Percentiles rank a stretch among this genome's conserved stretches.
phyloP scores from a whole-genome alignment of 2,329 filamentous ascomycete genomes.

The Colletotrichum costaricense region DNA sequence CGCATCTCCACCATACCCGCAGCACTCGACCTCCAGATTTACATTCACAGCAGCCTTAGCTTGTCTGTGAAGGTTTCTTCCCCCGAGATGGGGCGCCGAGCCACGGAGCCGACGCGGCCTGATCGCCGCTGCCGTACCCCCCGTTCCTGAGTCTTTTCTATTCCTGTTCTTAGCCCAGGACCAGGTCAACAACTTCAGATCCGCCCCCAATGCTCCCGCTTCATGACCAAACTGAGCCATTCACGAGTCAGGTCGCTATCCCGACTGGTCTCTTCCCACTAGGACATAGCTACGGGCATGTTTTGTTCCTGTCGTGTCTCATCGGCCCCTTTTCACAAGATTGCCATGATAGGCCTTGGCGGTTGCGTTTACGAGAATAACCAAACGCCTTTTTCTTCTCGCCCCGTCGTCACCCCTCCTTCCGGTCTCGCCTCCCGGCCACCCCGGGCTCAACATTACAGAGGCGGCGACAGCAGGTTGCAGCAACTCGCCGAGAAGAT shows the following conservation, averaged over 20 bases:
- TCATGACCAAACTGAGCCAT: not conserved
- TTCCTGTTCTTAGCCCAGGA: not conserved
- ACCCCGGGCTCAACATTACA: not conserved
- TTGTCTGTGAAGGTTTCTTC: not conserved
- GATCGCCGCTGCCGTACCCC: conserved; percentile 1
- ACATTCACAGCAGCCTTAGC: not conserved
- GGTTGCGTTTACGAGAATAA: conserved; percentile 22
- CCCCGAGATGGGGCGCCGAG: conserved; percentile 11
- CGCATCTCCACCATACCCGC: not conserved
- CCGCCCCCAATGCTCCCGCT: not conserved
- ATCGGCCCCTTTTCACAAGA: not conserved
- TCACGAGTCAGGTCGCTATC: not conserved
- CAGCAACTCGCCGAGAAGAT: not conserved
- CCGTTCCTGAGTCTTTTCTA: not conserved
- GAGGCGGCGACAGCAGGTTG: not conserved
- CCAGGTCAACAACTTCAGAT: not conserved
- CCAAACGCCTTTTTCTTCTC: not conserved
- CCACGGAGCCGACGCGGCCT: conserved; percentile 31
- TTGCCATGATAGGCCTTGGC: not conserved
- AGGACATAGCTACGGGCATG: not conserved
- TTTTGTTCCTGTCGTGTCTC: not conserved
- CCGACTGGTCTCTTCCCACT: not conserved
- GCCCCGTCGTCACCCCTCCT: conserved; percentile 6
- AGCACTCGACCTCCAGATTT: not conserved
- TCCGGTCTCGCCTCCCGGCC: not conserved